Evolutionary conservation across 192 early-diverging fungal species (phyloP).

Genomic region (Backusella mclennaniae): DNA sequence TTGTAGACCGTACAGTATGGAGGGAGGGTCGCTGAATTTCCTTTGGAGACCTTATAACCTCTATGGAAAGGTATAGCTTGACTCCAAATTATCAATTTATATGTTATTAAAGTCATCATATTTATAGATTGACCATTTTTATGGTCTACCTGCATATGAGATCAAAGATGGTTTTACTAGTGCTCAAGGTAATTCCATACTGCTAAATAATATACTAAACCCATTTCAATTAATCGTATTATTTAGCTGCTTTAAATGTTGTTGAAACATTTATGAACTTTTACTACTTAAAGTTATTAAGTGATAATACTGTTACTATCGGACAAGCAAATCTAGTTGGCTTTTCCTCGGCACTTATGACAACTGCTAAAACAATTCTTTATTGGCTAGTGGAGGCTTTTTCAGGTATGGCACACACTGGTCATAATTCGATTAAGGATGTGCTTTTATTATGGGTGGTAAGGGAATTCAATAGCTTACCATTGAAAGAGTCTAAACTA

Average conservation of each 20-base stretch:
- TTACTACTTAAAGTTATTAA: conserved; percentile 19
- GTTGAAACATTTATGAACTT: conserved; percentile 29
- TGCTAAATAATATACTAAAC: background rate
- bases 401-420: conserved; percentile 27
- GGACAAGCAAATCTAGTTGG: conserved; percentile 26
- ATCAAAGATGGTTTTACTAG: conserved; percentile 34
- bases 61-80: conserved; percentile 26
- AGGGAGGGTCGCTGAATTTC: conserved; percentile 22
- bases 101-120: background rate
- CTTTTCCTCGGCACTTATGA: conserved; percentile 26
- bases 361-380: conserved; percentile 28
- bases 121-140: conserved; percentile 33
- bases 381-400: conserved; percentile 34
- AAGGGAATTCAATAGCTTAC: background rate
- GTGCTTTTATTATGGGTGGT: conserved; percentile 28
- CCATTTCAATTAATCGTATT: background rate
- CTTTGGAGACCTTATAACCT: conserved; percentile 37
- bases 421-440: conserved; percentile 19
- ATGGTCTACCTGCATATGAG: conserved; percentile 28
- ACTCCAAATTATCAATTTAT: background rate
- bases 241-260: conserved; percentile 28
- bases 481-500: background rate
- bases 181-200: conserved; percentile 28
- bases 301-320: background rate
- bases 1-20: conserved; percentile 30